Percentiles rank a stretch among this genome's conserved stretches.
Evolutionary conservation across 2,329 filamentous ascomycete genomes (phyloP).

Genomic region (Calonectria fujianensis): DNA sequence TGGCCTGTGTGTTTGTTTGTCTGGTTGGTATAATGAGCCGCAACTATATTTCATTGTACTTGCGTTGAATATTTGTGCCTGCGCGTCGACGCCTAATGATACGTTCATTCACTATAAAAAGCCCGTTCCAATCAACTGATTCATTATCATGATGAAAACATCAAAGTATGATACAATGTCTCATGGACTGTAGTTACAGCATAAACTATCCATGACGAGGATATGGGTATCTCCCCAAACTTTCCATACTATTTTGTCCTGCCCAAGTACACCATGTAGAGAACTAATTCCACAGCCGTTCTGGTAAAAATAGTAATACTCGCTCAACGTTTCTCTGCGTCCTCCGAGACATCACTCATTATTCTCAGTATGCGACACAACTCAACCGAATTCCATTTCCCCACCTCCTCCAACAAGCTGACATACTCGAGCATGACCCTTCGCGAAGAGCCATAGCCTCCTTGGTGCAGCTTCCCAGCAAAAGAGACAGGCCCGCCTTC

Average conservation of each 20-base stretch:
- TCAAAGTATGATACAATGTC: background rate
- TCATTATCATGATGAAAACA: background rate
- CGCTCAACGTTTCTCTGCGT: background rate
- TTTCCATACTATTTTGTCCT: background rate
- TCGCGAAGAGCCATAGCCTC: slow-evolving; percentile 10
- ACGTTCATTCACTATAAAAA: no score
- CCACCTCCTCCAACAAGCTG: slow-evolving; percentile 16
- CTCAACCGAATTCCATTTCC: slow-evolving; percentile 8
- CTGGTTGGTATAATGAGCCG: no score
- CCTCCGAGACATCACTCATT: slow-evolving; percentile 21
- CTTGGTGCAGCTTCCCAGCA: slow-evolving; percentile 7
- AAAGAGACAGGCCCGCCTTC: background rate
- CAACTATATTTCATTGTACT: no score
- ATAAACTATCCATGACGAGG: background rate
- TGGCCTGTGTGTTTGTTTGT: no score
- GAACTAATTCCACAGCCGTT: background rate
- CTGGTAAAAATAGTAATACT: background rate
- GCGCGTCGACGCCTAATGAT: no score
- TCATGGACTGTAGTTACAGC: background rate
- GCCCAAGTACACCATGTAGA: background rate
- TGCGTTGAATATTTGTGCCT: no score
- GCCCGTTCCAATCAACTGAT: no score
- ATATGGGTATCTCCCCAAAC: background rate
- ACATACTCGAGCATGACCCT: slow-evolving; percentile 14
- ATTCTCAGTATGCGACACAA: slow-evolving; percentile 13